These are phyloP conservation scores for Urostyla sp. DNA, from an alignment of 73 alveolate species.

Conservation along the genomic window DNA sequence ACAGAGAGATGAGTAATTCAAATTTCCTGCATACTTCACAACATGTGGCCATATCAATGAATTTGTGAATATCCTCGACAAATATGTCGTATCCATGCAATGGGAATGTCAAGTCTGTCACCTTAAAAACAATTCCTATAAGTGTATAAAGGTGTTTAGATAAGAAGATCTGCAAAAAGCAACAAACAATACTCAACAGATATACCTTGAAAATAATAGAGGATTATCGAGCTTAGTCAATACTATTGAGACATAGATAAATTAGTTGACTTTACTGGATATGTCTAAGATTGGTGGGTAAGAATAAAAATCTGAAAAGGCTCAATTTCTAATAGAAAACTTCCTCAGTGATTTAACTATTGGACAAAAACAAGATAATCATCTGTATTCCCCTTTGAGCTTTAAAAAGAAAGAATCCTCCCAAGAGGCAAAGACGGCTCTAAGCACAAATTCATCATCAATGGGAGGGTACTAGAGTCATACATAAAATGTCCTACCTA, in stretches of 20 bases:
- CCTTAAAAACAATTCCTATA: neutral
- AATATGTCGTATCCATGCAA: neutral
- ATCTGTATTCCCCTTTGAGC: neutral
- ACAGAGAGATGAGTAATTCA: neutral
- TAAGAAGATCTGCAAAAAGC: neutral
- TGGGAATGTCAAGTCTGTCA: slow-evolving; percentile 9
- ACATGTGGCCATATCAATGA: slow-evolving; percentile 44
- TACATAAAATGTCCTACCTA: neutral
- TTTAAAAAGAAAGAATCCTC: neutral
- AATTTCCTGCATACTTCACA: neutral
- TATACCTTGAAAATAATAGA: neutral
- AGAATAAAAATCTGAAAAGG: neutral
- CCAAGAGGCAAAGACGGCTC: neutral
- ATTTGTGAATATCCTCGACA: slow-evolving; percentile 4
- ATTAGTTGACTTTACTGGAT: neutral
- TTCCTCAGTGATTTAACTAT: slow-evolving; percentile 2
- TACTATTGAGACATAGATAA: neutral
- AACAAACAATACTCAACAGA: neutral
- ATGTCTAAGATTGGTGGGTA: neutral
- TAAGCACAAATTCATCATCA: neutral
- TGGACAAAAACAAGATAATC: neutral
- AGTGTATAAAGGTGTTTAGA: slow-evolving; percentile 10
- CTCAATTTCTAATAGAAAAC: neutral
- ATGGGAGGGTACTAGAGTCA: neutral
- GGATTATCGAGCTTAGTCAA: neutral